Evolutionary conservation across 2,329 filamentous ascomycete species (phyloP).

Genomic region (Apiospora marii): DNA sequence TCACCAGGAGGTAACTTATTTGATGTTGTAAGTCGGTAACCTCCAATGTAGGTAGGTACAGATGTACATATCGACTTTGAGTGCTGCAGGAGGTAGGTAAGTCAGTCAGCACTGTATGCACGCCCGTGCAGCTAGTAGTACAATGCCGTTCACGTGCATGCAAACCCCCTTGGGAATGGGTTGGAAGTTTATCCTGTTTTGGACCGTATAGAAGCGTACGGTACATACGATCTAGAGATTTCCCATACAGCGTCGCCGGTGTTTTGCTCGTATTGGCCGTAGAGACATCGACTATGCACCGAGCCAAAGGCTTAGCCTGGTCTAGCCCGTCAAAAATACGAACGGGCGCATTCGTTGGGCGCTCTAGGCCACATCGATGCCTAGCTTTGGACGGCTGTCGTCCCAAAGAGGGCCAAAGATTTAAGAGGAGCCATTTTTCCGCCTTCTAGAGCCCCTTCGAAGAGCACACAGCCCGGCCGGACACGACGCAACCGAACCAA

Average conservation of each 20-base stretch:
- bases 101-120: no score
- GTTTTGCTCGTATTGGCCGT: neutral
- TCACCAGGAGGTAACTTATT: neutral
- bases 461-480: neutral
- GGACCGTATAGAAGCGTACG: no score
- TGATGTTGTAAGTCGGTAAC: neutral
- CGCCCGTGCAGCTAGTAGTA: no score
- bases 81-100: no score
- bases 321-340: conserved; percentile 10
- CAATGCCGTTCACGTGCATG: no score
- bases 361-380: neutral
- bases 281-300: conserved; percentile 5
- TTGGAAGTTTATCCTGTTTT: neutral
- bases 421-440: neutral
- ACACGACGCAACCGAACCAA: conserved; percentile 16
- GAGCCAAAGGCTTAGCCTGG: neutral
- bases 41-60: neutral
- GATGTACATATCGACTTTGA: neutral
- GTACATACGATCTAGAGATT: neutral
- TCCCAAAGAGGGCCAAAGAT: neutral
- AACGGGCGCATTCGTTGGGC: neutral
- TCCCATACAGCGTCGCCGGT: neutral
- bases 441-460: conserved; percentile 11
- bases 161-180: neutral
- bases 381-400: neutral